Evolutionary conservation across 2,329 filamentous ascomycete species (phyloP).

Genomic region (Trichoderma asperellum): DNA sequence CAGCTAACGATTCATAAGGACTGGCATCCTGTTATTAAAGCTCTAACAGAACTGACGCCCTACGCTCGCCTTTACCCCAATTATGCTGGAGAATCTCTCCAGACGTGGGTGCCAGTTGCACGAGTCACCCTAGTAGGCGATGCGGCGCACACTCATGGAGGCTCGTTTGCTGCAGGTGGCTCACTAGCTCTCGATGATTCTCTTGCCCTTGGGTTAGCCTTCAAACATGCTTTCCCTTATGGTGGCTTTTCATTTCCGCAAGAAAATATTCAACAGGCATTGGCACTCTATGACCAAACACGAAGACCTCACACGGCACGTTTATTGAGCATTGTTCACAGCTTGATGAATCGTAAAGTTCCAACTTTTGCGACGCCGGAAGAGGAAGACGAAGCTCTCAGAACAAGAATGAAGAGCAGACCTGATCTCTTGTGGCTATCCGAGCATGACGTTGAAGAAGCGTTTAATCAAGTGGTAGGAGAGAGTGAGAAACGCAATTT

Average conservation of each 20-base stretch:
- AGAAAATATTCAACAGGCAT: constrained; percentile 4
- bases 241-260: not conserved
- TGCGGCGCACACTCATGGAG: constrained; percentile 47
- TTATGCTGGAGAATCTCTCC: constrained; percentile 43
- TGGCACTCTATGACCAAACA: constrained; percentile 28
- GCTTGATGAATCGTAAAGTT: constrained; percentile 4
- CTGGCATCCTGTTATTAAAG: constrained; percentile 48
- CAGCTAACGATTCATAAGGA: constrained; percentile 29
- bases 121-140: constrained; percentile 44
- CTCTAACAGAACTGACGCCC: constrained; percentile 46
- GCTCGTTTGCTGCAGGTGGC: constrained; percentile 45
- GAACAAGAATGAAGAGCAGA: constrained; percentile 23
- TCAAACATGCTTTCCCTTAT: constrained; percentile 4
- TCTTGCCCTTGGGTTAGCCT: constrained; percentile 12
- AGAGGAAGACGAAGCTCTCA: constrained; percentile 25
- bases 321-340: constrained; percentile 28
- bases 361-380: constrained; percentile 15
- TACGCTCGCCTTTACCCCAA: constrained; percentile 49
- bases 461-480: not conserved
- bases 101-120: constrained; percentile 42
- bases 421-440: constrained; percentile 31
- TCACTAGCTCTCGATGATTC: constrained; percentile 46
- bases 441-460: constrained; percentile 30
- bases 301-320: constrained; percentile 28
- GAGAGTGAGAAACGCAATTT: not conserved